These are phyloP conservation scores for Allomyces arbusculus DNA, from an alignment of 192 early-diverging fungal species.

Conservation along the genomic window DNA sequence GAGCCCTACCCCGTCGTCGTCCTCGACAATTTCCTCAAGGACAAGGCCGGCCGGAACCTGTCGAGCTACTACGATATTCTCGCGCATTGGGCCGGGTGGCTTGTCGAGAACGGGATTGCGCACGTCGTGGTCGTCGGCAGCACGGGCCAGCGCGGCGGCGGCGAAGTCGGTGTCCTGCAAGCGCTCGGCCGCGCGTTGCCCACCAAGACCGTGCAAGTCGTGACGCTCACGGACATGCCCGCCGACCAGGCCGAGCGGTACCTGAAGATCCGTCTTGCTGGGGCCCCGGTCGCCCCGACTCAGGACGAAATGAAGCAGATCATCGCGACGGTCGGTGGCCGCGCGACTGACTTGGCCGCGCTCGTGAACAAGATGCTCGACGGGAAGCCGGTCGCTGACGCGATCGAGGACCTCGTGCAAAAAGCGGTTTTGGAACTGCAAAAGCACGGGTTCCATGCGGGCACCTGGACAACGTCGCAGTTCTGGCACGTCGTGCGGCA, in stretches of 20 bases:
- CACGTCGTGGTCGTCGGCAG: neutral
- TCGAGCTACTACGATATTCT: neutral
- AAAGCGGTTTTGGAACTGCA: neutral
- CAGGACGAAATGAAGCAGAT: neutral
- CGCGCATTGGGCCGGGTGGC: neutral
- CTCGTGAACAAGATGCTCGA: neutral
- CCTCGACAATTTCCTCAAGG: neutral
- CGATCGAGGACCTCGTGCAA: neutral
- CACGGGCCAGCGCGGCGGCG: neutral
- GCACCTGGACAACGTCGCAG: neutral
- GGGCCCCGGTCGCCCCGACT: neutral
- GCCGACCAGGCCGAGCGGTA: neutral
- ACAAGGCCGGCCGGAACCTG: neutral
- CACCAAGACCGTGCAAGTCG: neutral
- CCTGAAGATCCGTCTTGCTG: neutral
- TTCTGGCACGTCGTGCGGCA: neutral
- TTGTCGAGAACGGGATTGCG: neutral
- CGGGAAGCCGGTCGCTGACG: neutral
- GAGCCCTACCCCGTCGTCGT: neutral
- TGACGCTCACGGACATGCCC: neutral
- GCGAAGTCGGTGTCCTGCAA: neutral
- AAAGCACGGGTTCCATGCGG: neutral
- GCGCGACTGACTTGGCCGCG: neutral
- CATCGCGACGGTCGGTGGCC: neutral
- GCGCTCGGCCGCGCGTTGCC: neutral